Evolutionary conservation across 2,329 filamentous ascomycete species (phyloP), one percentile per base, ranked within the genome.

Genomic region (Cryphonectria japonica): DNA sequence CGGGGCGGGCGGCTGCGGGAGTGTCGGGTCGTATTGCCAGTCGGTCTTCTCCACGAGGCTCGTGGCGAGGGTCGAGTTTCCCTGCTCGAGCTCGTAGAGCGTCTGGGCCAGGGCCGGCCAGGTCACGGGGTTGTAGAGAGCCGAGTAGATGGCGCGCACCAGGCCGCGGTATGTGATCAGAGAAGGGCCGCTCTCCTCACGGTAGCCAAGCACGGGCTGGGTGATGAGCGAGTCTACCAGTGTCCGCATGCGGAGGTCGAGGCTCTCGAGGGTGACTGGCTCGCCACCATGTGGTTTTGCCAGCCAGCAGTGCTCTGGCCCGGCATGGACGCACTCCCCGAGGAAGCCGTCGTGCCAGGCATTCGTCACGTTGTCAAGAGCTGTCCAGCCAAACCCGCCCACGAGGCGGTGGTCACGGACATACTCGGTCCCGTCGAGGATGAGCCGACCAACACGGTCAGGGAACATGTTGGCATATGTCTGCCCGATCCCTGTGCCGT

Each of bases 381-480:
- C 80, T 0, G 82, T 82, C 79, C 80, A 84, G 5, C 83, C 84
- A 70, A 85, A 85, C 0, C 84, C 84, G 16, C 81, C 84, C 1
- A 85, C 77, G 8, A 80, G 71, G 11, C 84, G 82, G 62, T 85
- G 82, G 61, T 86, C 83, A 9, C 77, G 79, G 3, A 85, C 81
- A 68, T 85, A 84, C 72, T 85, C 83, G 9, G 83, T 84, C 0
- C 84, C 85, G 69, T 87, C 85, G 0, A 87, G 77, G 16, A 87
- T 82, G 62, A 87, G 75, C 5, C 85, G 80, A 0, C 85, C 85
- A 0, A 85, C 84, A 60, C 81, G 82, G 29, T 80, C 74, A 0
- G 85, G 85, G 57, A 86, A 87, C 82, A 87, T 83, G 71, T 81
- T 82, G 37, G 83, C 84, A 68, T 85, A 87, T 0, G 83, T 86